Evolutionary conservation across 2,329 filamentous ascomycete species (phyloP), one percentile per base, ranked within the genome.

Genomic region (Apiospora kogelbergensis): DNA sequence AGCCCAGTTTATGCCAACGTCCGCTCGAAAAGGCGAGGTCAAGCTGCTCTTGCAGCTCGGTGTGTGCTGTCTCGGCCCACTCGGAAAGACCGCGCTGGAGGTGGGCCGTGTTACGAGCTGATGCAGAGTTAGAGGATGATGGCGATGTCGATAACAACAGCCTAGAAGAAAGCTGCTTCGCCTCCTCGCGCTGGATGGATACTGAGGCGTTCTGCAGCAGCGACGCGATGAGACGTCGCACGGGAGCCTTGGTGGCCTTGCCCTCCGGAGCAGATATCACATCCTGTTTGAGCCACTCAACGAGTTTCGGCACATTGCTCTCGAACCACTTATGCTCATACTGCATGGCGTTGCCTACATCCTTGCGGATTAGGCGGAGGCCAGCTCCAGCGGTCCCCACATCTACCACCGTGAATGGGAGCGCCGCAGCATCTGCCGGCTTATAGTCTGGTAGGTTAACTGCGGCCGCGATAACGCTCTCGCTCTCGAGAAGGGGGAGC

Each of bases 61-160:
- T 86, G 77, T 98, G 95, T 0, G 93, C 93, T 26, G 84, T 84
- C 75, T 95, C 90, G 0, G 94, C 90, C 94, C 95, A 98, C 3
- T 82, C 79, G 0, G 88, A 84, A 0, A 97, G 86, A 1, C 85
- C 85, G 2, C 79, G 78, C 57, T 88, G 83, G n/a, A 97, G 82
- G 10, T 85, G 76, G 3, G 84, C 78, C 10, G 84, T 80, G 26
- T 6, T 57, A 26, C 40, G 40, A 15, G 40, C 13, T 5, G 53
- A 33, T 1, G 82, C 76, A 9, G 79, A 72, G 0, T 74, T 73
- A 42, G 76, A 74, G 13, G 77, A 69, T 10, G 24, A 30, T 30
- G 46, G 20, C 3, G 48, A 33, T 7, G 42, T 6, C 1, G 78
- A 73, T 40, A 76, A 69, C 2, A 78, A 73, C 26, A 82, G 69